These are phyloP conservation scores for Malassezia arunalokei DNA, from an alignment of 1,284 basidiomycete species.

Conservation along the genomic window DNA sequence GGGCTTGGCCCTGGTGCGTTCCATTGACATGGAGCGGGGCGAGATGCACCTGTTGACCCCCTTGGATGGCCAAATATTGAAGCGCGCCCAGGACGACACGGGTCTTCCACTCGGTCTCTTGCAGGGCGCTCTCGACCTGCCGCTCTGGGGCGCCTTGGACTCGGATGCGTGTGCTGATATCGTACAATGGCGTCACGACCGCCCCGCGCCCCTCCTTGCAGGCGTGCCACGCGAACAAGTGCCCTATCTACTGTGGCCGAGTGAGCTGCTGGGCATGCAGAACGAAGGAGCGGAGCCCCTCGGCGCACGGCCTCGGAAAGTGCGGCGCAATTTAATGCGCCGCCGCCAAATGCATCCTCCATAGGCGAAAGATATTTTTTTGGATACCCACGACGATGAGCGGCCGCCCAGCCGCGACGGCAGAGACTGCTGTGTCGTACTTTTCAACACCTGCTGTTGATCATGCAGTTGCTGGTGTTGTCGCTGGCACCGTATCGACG, in stretches of 20 bases:
- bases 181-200: conserved; percentile 16
- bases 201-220: conserved; percentile 47
- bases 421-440: conserved; percentile 19
- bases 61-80: conserved; percentile 55
- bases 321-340: conserved; percentile 78
- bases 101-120: conserved; percentile 50
- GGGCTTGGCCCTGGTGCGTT: conserved; percentile 34
- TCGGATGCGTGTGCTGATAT: conserved; percentile 48
- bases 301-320: conserved; percentile 60
- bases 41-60: conserved; percentile 33
- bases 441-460: conserved; percentile 52
- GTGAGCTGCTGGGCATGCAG: conserved; percentile 26
- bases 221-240: conserved; percentile 56
- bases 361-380: too few species aligned
- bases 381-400: neutral
- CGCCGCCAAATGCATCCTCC: neutral
- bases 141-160: conserved; percentile 75
- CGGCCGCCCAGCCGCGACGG: neutral
- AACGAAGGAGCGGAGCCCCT: conserved; percentile 22
- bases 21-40: conserved; percentile 22
- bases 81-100: conserved; percentile 49
- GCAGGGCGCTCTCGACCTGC: conserved; percentile 76
- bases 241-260: conserved; percentile 69
- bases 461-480: conserved; percentile 84
- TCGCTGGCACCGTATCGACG: conserved; percentile 81